These are phyloP conservation scores for Schizochytrium sp. DNA, from an alignment of 108 stramenopile species.

Conservation along the genomic window DNA sequence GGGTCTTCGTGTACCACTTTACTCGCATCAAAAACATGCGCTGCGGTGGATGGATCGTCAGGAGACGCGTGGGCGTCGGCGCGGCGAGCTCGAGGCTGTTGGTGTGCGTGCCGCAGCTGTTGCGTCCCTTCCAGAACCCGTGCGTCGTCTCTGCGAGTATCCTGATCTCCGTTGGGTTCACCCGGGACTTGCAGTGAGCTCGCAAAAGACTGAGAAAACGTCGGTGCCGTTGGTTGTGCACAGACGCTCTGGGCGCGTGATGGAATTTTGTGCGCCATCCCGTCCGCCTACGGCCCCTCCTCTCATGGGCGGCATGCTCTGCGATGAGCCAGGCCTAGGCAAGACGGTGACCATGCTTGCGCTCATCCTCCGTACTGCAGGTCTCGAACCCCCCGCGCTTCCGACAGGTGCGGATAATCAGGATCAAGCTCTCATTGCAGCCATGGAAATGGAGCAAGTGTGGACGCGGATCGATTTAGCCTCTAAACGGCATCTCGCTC, in stretches of 20 bases:
- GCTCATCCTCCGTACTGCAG: slow-evolving; percentile 30
- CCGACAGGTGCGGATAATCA: no score
- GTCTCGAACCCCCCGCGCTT: not conserved
- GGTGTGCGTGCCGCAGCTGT: not conserved
- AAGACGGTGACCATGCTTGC: slow-evolving; percentile 52
- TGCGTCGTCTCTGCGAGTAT: not conserved
- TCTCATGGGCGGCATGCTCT: slow-evolving; percentile 43
- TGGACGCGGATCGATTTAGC: not conserved
- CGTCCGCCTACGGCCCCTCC: not conserved
- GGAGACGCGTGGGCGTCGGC: not conserved
- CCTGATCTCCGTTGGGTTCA: not conserved
- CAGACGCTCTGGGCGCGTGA: not conserved
- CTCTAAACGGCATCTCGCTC: no score
- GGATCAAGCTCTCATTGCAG: not conserved
- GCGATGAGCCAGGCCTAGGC: slow-evolving; percentile 56
- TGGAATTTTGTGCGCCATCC: not conserved
- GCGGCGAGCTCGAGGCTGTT: not conserved
- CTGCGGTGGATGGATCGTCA: slow-evolving; percentile 11
- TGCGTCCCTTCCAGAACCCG: not conserved
- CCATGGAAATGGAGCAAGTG: not conserved
- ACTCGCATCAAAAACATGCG: not conserved
- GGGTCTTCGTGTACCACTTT: not conserved
- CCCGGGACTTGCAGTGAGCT: not conserved
- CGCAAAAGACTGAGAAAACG: not conserved
- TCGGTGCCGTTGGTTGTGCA: not conserved